Percentiles rank a stretch among this genome's conserved stretches.
Conservation (phyloP, 1,139 yeast species). For the Lodderomyces margitis region DNA sequence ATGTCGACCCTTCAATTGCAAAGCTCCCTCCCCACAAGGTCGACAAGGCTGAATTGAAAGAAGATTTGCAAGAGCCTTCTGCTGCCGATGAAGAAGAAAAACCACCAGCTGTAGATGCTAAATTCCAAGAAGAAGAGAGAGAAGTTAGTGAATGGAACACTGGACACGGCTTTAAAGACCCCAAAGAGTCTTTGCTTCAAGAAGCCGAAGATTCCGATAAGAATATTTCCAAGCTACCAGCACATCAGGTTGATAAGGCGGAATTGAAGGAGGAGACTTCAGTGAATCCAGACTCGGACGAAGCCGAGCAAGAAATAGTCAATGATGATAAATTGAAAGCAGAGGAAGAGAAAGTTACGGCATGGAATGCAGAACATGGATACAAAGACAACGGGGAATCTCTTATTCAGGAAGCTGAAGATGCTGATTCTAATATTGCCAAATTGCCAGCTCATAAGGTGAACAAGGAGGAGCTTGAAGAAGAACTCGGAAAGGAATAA, state of each 20-base stretch:
- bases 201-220: slow-evolving; percentile 27
- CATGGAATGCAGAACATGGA: slow-evolving; percentile 30
- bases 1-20: slow-evolving; percentile 20
- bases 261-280: slow-evolving; percentile 6
- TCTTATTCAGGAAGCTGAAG: slow-evolving; percentile 30
- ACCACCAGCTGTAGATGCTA: slow-evolving; percentile 9
- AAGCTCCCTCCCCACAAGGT: slow-evolving; percentile 20
- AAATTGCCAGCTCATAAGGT: slow-evolving; percentile 18
- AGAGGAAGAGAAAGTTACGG: slow-evolving; percentile 25
- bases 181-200: slow-evolving; percentile 27
- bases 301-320: slow-evolving; percentile 10
- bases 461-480: slow-evolving; percentile 8
- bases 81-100: slow-evolving; percentile 7
- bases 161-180: slow-evolving; percentile 25
- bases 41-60: slow-evolving; percentile 6
- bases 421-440: slow-evolving; percentile 21
- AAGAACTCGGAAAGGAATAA: slow-evolving; percentile 4
- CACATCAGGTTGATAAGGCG: slow-evolving; percentile 15
- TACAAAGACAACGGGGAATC: slow-evolving; percentile 23
- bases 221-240: slow-evolving; percentile 18
- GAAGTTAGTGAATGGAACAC: slow-evolving; percentile 28
- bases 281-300: slow-evolving; percentile 1
- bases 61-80: slow-evolving; percentile 1
- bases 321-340: slow-evolving; percentile 11
- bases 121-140: slow-evolving; percentile 19